Percentiles rank a stretch among this genome's conserved stretches.
These are phyloP conservation scores for Epichloe uncinata DNA, from an alignment of 2,329 filamentous ascomycete species.

Conservation along the genomic window DNA sequence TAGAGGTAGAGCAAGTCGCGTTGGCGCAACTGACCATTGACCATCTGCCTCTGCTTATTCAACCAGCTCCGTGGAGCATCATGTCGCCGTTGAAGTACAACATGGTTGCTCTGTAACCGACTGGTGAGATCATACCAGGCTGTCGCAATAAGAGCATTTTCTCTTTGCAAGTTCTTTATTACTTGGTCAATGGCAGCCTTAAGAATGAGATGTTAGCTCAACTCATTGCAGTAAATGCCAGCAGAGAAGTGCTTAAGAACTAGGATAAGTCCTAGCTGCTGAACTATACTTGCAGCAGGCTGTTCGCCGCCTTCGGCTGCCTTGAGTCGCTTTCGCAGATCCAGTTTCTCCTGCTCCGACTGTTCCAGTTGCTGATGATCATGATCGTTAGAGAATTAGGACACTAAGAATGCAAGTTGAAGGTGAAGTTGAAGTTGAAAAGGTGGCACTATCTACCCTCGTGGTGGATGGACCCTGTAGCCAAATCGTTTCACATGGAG, in stretches of 20 bases:
- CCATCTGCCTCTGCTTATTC: constrained; percentile 65
- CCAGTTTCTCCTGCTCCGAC: constrained; percentile 41
- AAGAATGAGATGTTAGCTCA: neutral
- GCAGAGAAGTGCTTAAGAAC: neutral
- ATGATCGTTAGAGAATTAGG: constrained; percentile 1
- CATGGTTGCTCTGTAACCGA: constrained; percentile 70
- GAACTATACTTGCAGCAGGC: constrained; percentile 27
- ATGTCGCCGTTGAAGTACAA: constrained; percentile 60
- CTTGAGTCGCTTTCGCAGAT: constrained; percentile 42
- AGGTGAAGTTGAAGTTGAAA: neutral
- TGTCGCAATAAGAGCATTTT: constrained; percentile 66
- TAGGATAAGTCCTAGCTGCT: neutral
- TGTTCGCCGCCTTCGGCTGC: constrained; percentile 35
- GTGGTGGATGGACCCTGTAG: neutral
- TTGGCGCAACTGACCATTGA: constrained; percentile 41
- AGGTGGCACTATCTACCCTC: neutral
- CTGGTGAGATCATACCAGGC: constrained; percentile 77
- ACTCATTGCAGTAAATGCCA: neutral
- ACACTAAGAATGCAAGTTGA: neutral
- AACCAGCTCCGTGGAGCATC: constrained; percentile 73
- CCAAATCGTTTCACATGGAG: neutral
- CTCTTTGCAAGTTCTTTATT: constrained; percentile 59
- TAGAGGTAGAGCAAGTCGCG: constrained; percentile 31
- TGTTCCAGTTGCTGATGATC: constrained; percentile 42
- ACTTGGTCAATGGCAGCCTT: constrained; percentile 39